Percentiles rank a stretch among this genome's conserved stretches.
phyloP scores from a whole-genome alignment of 2,329 filamentous ascomycete genomes.

The Ilyonectria robusta region DNA sequence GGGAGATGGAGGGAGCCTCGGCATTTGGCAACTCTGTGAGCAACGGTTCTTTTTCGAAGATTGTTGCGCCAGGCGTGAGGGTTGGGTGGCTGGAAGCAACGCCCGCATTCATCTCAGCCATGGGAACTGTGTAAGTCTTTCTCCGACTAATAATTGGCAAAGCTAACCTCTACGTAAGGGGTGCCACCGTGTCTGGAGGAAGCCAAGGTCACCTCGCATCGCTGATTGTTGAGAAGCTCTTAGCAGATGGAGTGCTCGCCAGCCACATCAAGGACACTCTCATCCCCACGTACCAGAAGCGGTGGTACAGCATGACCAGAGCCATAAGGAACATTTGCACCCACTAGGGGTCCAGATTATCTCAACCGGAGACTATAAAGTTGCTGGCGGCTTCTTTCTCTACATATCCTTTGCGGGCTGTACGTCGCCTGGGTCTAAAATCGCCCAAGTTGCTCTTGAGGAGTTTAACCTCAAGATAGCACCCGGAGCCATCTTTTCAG shows the following conservation, averaged over 20 bases:
- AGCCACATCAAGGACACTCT: neutral
- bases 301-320: neutral
- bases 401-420: too few relatives aligned
- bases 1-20: neutral
- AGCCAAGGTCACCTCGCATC: conserved; percentile 8
- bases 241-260: neutral
- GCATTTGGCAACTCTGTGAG: conserved; percentile 76
- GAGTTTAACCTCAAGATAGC: conserved; percentile 7
- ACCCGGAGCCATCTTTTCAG: neutral
- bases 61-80: conserved; percentile 80
- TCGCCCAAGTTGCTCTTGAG: neutral
- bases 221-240: neutral
- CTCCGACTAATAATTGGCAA: too few relatives aligned
- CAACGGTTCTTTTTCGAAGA: conserved; percentile 90
- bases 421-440: neutral
- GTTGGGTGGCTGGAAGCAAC: conserved; percentile 83
- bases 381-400: too few relatives aligned
- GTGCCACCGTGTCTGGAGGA: conserved; percentile 9
- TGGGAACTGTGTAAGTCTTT: too few relatives aligned
- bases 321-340: neutral
- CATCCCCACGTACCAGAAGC: neutral
- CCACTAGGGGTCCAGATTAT: too few relatives aligned
- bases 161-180: conserved; percentile 56
- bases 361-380: too few relatives aligned
- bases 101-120: too few relatives aligned